A percentile compares a stretch with the other conserved stretches of the same genome.
Conservation (phyloP, 2,329 filamentous ascomycete genomes). For the Mariannaea elegans region DNA sequence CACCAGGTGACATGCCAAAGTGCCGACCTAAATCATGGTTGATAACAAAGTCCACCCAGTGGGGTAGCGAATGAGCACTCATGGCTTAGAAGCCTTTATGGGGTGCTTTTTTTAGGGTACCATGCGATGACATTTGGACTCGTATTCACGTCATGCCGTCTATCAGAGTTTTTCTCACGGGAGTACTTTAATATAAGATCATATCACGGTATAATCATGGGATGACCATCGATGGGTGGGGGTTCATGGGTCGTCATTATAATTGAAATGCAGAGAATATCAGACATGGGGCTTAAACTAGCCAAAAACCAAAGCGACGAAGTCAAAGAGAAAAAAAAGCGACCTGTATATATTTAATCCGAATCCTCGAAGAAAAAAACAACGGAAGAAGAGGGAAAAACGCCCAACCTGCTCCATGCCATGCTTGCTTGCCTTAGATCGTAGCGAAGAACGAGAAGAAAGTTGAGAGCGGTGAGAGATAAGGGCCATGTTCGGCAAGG, state of each 20-base stretch:
- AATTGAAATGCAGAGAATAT: background rate
- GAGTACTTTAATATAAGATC: too few species aligned
- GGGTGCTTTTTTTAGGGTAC: background rate
- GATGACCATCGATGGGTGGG: too few species aligned
- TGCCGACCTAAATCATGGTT: background rate
- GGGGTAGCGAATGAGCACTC: constrained; percentile 4
- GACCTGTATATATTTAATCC: background rate
- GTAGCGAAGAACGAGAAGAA: background rate
- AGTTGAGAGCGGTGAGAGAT: background rate
- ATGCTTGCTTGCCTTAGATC: constrained; percentile 9
- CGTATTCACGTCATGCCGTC: constrained; percentile 6
- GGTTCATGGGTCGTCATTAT: constrained; percentile 6
- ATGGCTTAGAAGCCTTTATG: constrained; percentile 4
- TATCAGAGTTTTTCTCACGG: background rate
- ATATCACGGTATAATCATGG: too few species aligned
- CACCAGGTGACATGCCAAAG: background rate
- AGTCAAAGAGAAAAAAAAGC: background rate
- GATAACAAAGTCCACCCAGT: constrained; percentile 10
- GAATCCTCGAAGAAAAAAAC: background rate
- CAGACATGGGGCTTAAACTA: too few species aligned
- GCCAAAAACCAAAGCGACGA: too few species aligned
- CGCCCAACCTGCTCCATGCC: constrained; percentile 19
- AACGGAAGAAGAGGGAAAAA: constrained; percentile 4
- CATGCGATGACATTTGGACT: background rate
- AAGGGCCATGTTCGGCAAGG: background rate